These are phyloP conservation scores for Diaporthe destruens DNA, from an alignment of 2,329 filamentous ascomycete genomes.

Conservation along the genomic window DNA sequence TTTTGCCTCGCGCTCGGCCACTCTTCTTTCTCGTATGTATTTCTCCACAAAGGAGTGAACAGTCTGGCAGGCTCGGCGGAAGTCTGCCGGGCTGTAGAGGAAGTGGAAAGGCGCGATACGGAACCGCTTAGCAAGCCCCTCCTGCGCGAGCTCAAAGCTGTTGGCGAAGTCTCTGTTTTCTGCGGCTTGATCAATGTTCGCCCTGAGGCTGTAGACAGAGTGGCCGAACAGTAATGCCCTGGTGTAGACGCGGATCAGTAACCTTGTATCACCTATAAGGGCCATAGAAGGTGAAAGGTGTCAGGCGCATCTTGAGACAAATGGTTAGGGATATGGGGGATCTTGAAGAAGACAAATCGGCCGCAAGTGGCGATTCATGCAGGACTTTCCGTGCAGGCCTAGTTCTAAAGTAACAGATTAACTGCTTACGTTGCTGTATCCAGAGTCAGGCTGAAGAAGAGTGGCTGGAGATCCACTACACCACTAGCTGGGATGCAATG, in stretches of 20 bases:
- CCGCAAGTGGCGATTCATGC: background rate
- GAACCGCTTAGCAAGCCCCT: slow-evolving; percentile 6
- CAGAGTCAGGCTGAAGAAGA: slow-evolving; percentile 13
- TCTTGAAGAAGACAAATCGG: background rate
- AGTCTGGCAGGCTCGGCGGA: background rate
- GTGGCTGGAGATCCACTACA: slow-evolving; percentile 13
- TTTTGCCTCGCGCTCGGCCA: background rate
- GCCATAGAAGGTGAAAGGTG: background rate
- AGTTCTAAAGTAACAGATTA: background rate
- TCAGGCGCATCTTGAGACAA: background rate
- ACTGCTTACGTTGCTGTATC: background rate
- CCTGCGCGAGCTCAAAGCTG: background rate
- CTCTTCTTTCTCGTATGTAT: background rate
- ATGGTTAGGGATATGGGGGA: background rate
- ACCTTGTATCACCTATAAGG: background rate
- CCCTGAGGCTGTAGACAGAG: background rate
- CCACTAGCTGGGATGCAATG: background rate
- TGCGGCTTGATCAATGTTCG: background rate
- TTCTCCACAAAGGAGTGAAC: background rate
- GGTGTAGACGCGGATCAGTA: background rate
- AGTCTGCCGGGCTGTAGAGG: background rate
- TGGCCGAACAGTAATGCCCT: background rate
- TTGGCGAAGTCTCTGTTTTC: background rate
- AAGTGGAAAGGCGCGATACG: background rate
- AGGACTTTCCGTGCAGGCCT: background rate